Evolutionary conservation across 345 rosid genomes (phyloP).

Genomic region (Durio zibethinus): DNA sequence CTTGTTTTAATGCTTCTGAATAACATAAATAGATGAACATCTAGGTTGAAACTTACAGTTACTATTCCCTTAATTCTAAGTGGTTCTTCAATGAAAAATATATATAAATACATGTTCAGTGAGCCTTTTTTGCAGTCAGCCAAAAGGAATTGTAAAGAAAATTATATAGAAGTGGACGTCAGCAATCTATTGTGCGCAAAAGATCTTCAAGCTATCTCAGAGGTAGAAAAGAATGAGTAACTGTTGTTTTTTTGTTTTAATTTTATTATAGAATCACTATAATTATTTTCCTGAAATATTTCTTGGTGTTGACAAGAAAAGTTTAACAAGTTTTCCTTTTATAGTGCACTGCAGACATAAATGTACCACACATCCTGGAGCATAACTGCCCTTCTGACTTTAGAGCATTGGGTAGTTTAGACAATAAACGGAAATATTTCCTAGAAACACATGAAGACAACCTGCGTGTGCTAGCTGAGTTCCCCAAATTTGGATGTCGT

Average conservation of each 20-base stretch:
- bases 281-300: background rate
- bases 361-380: constrained; percentile 24
- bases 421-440: background rate
- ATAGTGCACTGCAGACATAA: constrained; percentile 20
- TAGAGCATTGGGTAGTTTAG: background rate
- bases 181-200: constrained; percentile 14
- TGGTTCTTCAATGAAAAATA: too few species aligned
- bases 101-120: background rate
- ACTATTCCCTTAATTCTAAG: background rate
- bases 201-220: constrained; percentile 25
- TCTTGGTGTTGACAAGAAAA: background rate
- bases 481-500: constrained; percentile 24
- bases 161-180: constrained; percentile 11
- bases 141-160: constrained; percentile 27
- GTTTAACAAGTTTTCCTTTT: background rate
- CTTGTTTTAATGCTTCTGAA: background rate
- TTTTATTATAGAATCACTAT: background rate
- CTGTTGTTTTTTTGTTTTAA: background rate
- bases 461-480: background rate
- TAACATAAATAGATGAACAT: background rate
- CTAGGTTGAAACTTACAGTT: background rate
- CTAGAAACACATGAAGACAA: background rate
- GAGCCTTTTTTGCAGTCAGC: constrained; percentile 16
- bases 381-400: constrained; percentile 12
- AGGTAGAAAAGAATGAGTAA: constrained; percentile 11